These are phyloP conservation scores for Aureobasidium musti DNA, from an alignment of 2,329 filamentous ascomycete genomes.

Conservation along the genomic window DNA sequence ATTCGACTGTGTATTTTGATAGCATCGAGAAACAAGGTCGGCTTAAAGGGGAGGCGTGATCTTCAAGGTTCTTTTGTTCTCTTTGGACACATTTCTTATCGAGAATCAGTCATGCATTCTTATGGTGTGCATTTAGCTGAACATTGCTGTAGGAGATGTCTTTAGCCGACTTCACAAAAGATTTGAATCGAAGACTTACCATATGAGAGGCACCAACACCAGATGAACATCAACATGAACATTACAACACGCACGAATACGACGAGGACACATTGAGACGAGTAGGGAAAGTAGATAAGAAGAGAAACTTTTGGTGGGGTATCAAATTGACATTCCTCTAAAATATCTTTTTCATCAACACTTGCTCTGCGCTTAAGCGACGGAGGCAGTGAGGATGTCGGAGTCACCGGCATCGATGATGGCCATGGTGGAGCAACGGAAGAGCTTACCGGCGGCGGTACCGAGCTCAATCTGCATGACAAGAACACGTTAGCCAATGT, in stretches of 20 bases:
- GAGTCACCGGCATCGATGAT: constrained; percentile 95
- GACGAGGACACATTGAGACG: not conserved
- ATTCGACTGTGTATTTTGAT: not conserved
- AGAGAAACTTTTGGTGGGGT: constrained; percentile 29
- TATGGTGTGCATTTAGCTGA: not conserved
- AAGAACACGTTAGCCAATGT: constrained; percentile 53
- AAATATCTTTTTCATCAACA: constrained; percentile 6
- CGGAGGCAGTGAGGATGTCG: constrained; percentile 84
- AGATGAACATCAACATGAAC: not conserved
- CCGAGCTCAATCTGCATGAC: constrained; percentile 86
- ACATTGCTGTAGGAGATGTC: not conserved
- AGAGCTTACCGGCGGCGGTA: constrained; percentile 98
- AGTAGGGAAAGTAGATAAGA: not conserved
- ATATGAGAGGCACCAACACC: not conserved
- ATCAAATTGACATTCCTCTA: constrained; percentile 29
- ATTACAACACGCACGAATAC: not conserved
- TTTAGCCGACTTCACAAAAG: not conserved
- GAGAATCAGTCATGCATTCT: not conserved
- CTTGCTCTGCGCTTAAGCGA: constrained; percentile 41
- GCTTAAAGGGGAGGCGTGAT: not conserved
- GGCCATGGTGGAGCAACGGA: constrained; percentile 96
- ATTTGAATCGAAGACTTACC: not conserved
- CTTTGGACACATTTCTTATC: not conserved
- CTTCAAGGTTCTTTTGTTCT: not conserved
- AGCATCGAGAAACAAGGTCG: not conserved